Conservation (phyloP, 2,329 filamentous ascomycete genomes). For the Monosporascus cannonballus region DNA sequence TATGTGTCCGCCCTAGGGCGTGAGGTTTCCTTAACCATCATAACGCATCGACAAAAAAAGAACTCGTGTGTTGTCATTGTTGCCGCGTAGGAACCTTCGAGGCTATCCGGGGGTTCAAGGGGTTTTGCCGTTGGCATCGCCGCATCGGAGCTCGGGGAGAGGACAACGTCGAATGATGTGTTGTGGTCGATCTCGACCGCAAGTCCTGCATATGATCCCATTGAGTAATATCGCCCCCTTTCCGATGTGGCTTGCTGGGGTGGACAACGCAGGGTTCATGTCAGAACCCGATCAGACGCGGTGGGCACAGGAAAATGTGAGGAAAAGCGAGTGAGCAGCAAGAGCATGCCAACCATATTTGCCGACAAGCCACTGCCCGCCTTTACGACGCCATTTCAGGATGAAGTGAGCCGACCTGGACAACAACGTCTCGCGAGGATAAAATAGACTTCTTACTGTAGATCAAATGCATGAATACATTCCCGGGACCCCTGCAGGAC, state of each 20-base stretch:
- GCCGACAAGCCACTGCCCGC: constrained; percentile 5
- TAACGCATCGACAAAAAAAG: not conserved
- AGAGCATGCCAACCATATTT: constrained; percentile 11
- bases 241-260: constrained; percentile 26
- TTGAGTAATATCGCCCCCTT: constrained; percentile 15
- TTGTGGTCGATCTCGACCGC: constrained; percentile 23
- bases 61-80: constrained; percentile 16
- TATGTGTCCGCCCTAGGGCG: no score
- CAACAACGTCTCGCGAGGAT: not conserved
- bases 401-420: constrained; percentile 6
- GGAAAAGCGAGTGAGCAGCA: constrained; percentile 8
- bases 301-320: constrained; percentile 12
- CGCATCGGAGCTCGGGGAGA: constrained; percentile 15
- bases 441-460: constrained; percentile 9
- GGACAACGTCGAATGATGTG: constrained; percentile 15
- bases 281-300: constrained; percentile 18
- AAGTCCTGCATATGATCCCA: constrained; percentile 16
- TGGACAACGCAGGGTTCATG: constrained; percentile 13
- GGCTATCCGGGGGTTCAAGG: constrained; percentile 6
- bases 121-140: constrained; percentile 8
- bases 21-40: not conserved
- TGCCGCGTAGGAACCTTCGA: constrained; percentile 4
- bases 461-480: constrained; percentile 7
- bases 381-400: constrained; percentile 9
- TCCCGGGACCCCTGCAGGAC: constrained; percentile 17